These are phyloP conservation scores for Aspergillus sp. DNA, from an alignment of 2,329 filamentous ascomycete species.

Conservation along the genomic window DNA sequence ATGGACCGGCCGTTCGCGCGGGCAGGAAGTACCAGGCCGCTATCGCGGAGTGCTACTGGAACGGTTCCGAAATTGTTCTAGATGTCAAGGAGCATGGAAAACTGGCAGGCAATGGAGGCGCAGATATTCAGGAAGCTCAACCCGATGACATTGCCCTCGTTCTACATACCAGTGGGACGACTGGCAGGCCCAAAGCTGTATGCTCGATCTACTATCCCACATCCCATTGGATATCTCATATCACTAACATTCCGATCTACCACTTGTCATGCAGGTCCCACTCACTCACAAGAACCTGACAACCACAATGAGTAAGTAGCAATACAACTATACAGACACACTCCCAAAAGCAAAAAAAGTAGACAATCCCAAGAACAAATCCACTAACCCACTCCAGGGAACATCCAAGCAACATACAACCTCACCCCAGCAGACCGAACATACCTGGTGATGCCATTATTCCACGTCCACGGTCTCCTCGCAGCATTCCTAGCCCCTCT, in stretches of 20 bases:
- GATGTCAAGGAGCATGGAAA: conserved; percentile 77
- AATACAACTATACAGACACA: conserved; percentile 2
- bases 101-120: conserved; percentile 55
- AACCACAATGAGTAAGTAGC: conserved; percentile 70
- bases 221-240: not conserved
- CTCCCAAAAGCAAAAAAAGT: not conserved
- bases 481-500: conserved; percentile 80
- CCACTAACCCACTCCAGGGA: conserved; percentile 51
- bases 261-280: conserved; percentile 56
- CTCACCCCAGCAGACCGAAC: conserved; percentile 72
- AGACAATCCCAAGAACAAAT: not conserved
- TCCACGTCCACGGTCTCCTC: conserved; percentile 86
- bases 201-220: conserved; percentile 23
- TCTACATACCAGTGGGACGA: conserved; percentile 82
- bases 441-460: conserved; percentile 86
- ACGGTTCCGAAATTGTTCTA: conserved; percentile 68
- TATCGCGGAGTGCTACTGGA: conserved; percentile 85
- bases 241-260: conserved; percentile 10
- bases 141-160: conserved; percentile 81
- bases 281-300: conserved; percentile 80
- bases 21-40: conserved; percentile 78
- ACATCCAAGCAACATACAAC: conserved; percentile 76
- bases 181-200: conserved; percentile 80
- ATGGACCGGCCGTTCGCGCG: conserved; percentile 72
- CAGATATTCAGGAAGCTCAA: conserved; percentile 57